These are phyloP conservation scores for Pichia cephalocereana DNA, from an alignment of 805 yeast species.

Conservation along the genomic window DNA sequence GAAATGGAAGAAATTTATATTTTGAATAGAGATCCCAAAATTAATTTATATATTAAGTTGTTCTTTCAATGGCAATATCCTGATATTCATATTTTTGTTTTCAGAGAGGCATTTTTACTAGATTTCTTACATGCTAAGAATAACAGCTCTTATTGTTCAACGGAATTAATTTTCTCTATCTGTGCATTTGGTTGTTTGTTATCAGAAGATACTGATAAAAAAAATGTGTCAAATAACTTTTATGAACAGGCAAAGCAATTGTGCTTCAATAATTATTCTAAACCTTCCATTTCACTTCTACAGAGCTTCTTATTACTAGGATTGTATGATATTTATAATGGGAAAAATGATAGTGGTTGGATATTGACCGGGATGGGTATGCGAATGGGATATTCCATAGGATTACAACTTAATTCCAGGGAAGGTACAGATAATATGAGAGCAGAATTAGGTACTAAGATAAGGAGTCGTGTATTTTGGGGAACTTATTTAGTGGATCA, in stretches of 20 bases:
- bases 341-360: slow-evolving; percentile 53
- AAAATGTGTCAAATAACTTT: slow-evolving; percentile 28
- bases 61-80: slow-evolving; percentile 57
- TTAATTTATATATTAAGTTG: slow-evolving; percentile 15
- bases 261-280: slow-evolving; percentile 33
- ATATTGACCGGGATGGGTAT: slow-evolving; percentile 53
- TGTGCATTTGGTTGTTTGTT: slow-evolving; percentile 52
- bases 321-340: slow-evolving; percentile 54
- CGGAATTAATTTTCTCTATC: slow-evolving; percentile 43
- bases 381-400: slow-evolving; percentile 57
- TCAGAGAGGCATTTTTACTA: slow-evolving; percentile 49
- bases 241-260: slow-evolving; percentile 39
- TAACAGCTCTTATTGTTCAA: slow-evolving; percentile 40
- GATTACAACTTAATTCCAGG: slow-evolving; percentile 26
- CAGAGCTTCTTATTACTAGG: slow-evolving; percentile 53
- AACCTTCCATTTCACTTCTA: slow-evolving; percentile 43
- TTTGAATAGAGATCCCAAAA: slow-evolving; percentile 24
- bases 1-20: slow-evolving; percentile 12
- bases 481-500: slow-evolving; percentile 60
- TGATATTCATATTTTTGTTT: slow-evolving; percentile 51
- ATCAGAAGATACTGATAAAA: slow-evolving; percentile 20
- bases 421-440: slow-evolving; percentile 25
- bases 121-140: slow-evolving; percentile 49
- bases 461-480: slow-evolving; percentile 48
- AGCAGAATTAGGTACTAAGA: slow-evolving; percentile 29